Percentiles rank a stretch among this genome's conserved stretches.
Evolutionary conservation across 2,329 filamentous ascomycete species (phyloP).

Genomic region (Acrocalymma vagum): DNA sequence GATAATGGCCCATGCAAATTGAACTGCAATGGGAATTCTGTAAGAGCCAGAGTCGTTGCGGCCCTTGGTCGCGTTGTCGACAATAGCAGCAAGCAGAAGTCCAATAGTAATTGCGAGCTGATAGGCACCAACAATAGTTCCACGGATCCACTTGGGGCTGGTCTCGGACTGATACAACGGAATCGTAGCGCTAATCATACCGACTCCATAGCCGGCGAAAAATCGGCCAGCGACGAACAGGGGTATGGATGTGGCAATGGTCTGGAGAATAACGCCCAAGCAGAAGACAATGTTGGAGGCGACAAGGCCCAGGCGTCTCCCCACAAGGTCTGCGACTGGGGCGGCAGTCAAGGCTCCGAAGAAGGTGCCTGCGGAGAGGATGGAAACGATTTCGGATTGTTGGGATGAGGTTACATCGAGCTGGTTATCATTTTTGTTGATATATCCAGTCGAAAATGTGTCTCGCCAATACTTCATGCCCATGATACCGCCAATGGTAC

Average conservation of each 20-base stretch:
- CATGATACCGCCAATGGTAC: slow-evolving; percentile 66
- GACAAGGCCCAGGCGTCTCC: slow-evolving; percentile 70
- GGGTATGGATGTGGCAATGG: slow-evolving; percentile 41
- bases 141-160: slow-evolving; percentile 77
- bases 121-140: slow-evolving; percentile 73
- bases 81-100: slow-evolving; percentile 70
- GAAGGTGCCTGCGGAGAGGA: slow-evolving; percentile 83
- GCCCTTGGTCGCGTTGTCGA: slow-evolving; percentile 69
- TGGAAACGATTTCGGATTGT: slow-evolving; percentile 79
- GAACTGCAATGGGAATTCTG: slow-evolving; percentile 78
- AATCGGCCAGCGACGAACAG: slow-evolving; percentile 52
- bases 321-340: slow-evolving; percentile 70
- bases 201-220: slow-evolving; percentile 52
- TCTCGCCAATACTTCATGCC: slow-evolving; percentile 74
- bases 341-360: slow-evolving; percentile 77
- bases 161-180: slow-evolving; percentile 78
- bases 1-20: slow-evolving; percentile 77
- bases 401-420: slow-evolving; percentile 54
- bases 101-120: slow-evolving; percentile 78
- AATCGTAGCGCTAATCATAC: slow-evolving; percentile 55
- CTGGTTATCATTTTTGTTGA: slow-evolving; percentile 48
- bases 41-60: slow-evolving; percentile 71
- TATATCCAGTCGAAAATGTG: slow-evolving; percentile 62
- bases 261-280: slow-evolving; percentile 51
- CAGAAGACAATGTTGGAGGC: slow-evolving; percentile 45